Base-by-base conservation (phyloP, 495 filamentous ascomycete genomes). In the Tuber borchii region DNA sequence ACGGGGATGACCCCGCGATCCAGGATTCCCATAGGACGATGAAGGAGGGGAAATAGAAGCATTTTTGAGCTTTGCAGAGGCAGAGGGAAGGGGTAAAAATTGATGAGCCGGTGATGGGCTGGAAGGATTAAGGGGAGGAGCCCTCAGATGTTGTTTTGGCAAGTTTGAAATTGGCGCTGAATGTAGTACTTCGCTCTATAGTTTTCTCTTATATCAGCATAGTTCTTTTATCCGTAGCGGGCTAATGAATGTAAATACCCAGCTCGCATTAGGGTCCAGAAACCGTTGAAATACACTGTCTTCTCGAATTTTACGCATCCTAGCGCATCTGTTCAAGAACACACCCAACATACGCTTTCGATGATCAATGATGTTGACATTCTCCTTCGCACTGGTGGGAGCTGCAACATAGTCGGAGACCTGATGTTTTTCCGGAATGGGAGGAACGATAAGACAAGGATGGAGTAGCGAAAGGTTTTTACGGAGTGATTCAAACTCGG, bases 401-500 rank as follows among this genome's bases (percentile, higher is more conserved):
- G 97, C 97, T 31, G 96, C 94, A 39, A 95, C 95, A 83, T 99
- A 99, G 82, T 99, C 95, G 70, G 95, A 95, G 91, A 98, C 95
- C 73, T 93, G 93, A 83, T 98, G 95, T 84, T 99, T 99, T 85
- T 99, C 95, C 14, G 95, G 95, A 78, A 99, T 99, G 2, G 95
- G 95, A 1, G 95, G 95, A 72, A 99, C 92, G 77, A 99, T 90
- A 46, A 98, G 88, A 3, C 95, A 97, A 2, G 95, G 95, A 80
- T 98, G 96, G 74, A 99, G 87, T 76, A 91, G 91, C 34, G 93
- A 92, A 26, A 99, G 88, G 2, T 94, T 94, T 80, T 93, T 91
- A 76, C 95, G 88, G 69, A 99, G 86, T 10, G 93, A 97, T n/a
- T 92, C 91, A 82, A 99, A 99, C 83, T 99, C 95, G 1, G 96